phyloP scores from a whole-genome alignment of 2,329 filamentous ascomycete genomes.

The Hortaea sp. region DNA sequence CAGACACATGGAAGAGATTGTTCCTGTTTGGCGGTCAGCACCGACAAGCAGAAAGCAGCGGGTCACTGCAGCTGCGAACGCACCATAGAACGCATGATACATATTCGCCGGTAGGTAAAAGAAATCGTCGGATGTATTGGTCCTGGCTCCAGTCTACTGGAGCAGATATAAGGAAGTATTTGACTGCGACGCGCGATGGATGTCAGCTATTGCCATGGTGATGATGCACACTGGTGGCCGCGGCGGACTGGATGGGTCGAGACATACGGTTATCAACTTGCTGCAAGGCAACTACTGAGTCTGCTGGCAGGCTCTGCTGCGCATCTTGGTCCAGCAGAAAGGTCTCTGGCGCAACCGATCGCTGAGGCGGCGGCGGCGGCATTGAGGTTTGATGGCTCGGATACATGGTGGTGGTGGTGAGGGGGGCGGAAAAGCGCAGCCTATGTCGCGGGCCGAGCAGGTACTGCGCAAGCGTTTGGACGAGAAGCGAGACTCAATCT shows the following conservation, averaged over 20 bases:
- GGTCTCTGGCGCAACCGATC: conserved; percentile 74
- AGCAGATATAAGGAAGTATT: conserved; percentile 98
- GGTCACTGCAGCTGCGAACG: conserved; percentile 15
- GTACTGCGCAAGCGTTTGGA: conserved; percentile 3
- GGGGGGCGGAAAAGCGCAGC: conserved; percentile 1
- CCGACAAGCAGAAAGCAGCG: background rate
- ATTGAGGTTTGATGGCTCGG: conserved; percentile 58
- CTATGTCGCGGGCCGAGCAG: conserved; percentile 2
- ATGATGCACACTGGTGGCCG: background rate
- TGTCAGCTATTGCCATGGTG: conserved; percentile 21
- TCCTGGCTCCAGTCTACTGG: conserved; percentile 96
- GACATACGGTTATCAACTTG: conserved; percentile 91
- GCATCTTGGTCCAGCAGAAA: conserved; percentile 97
- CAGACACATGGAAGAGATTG: conserved; percentile 98
- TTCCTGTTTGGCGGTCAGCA: conserved; percentile 50
- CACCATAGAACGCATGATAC: conserved; percentile 94
- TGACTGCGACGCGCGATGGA: conserved; percentile 50
- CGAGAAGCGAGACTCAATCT: conserved; percentile 8
- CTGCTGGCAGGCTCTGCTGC: conserved; percentile 88
- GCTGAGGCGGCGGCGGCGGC: conserved; percentile 63
- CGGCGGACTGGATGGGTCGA: background rate
- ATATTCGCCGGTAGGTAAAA: conserved; percentile 95
- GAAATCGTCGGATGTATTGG: conserved; percentile 91
- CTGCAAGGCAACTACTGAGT: conserved; percentile 92
- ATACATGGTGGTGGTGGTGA: conserved; percentile 32